Conservation (phyloP, 2,329 filamentous ascomycete species). For the Chaetoscypha palmicola region DNA sequence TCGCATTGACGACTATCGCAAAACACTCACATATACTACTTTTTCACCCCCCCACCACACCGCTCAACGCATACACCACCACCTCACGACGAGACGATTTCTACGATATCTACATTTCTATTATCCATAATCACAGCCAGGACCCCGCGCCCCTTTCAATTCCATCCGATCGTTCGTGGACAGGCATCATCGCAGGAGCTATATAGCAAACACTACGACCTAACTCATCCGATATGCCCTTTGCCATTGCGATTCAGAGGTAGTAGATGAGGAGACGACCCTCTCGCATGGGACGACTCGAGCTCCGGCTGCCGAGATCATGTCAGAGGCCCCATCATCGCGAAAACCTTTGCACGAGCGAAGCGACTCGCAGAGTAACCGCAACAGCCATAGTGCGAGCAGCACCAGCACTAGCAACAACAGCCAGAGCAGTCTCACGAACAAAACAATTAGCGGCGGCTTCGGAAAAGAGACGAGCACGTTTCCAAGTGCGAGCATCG, state of each 20-base stretch:
- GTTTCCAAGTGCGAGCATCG: not conserved
- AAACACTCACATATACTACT: not conserved
- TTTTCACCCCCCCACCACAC: not conserved
- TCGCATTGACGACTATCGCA: not conserved
- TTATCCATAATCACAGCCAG: not conserved
- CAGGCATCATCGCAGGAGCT: constrained; percentile 7
- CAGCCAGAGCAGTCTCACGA: constrained; percentile 12
- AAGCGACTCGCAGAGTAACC: constrained; percentile 22
- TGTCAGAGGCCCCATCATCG: constrained; percentile 9
- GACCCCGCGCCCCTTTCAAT: not conserved
- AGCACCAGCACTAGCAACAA: constrained; percentile 19
- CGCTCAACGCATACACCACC: constrained; percentile 1
- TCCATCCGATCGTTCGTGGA: not conserved
- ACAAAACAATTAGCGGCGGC: constrained; percentile 9
- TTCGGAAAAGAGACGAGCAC: not conserved
- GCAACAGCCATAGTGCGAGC: constrained; percentile 8
- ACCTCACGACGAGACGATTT: constrained; percentile 8
- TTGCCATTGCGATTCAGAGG: not conserved
- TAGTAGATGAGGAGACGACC: not conserved
- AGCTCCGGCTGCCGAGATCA: constrained; percentile 1
- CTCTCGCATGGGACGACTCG: constrained; percentile 4
- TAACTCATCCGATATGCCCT: constrained; percentile 3
- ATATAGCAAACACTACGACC: constrained; percentile 4
- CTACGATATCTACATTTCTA: not conserved
- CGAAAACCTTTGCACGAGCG: constrained; percentile 22